Conservation (phyloP, 2,329 filamentous ascomycete species). For the Emericellopsis atlantica region DNA sequence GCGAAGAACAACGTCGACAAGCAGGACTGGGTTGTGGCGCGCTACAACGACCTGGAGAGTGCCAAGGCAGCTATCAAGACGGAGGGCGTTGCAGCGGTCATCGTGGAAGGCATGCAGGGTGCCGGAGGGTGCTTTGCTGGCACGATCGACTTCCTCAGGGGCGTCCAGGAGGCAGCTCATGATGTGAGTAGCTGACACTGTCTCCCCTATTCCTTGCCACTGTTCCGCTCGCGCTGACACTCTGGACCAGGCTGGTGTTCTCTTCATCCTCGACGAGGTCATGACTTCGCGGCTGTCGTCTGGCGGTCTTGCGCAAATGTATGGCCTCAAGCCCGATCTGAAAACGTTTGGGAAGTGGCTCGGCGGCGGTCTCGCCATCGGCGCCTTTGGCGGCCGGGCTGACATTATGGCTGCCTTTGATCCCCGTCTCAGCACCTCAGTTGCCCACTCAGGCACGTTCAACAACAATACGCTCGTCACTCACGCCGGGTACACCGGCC, state of each 20-base stretch:
- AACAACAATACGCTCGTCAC: conserved; percentile 55
- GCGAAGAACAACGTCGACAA: conserved; percentile 33
- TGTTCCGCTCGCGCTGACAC: neutral
- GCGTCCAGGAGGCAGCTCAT: conserved; percentile 32
- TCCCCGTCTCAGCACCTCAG: conserved; percentile 23
- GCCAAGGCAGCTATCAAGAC: conserved; percentile 28
- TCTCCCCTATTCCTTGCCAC: neutral
- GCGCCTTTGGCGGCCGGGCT: conserved; percentile 48
- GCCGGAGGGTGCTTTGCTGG: conserved; percentile 44
- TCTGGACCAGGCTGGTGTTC: conserved; percentile 25
- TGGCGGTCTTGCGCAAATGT: conserved; percentile 30
- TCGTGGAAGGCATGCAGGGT: conserved; percentile 57
- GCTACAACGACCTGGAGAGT: conserved; percentile 45
- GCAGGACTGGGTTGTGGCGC: conserved; percentile 44
- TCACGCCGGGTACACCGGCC: conserved; percentile 32
- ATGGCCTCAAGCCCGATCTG: conserved; percentile 42
- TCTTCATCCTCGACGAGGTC: conserved; percentile 61
- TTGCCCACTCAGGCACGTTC: conserved; percentile 51
- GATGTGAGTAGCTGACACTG: conserved; percentile 10
- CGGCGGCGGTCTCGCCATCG: conserved; percentile 54
- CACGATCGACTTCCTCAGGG: conserved; percentile 33
- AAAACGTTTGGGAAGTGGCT: conserved; percentile 55
- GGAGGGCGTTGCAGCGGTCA: conserved; percentile 43
- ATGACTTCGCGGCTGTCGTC: conserved; percentile 49
- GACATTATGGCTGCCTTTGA: conserved; percentile 48